Conservation (phyloP, 202 grass and related monocot species). For the Dendrocalamus latiflorus region DNA sequence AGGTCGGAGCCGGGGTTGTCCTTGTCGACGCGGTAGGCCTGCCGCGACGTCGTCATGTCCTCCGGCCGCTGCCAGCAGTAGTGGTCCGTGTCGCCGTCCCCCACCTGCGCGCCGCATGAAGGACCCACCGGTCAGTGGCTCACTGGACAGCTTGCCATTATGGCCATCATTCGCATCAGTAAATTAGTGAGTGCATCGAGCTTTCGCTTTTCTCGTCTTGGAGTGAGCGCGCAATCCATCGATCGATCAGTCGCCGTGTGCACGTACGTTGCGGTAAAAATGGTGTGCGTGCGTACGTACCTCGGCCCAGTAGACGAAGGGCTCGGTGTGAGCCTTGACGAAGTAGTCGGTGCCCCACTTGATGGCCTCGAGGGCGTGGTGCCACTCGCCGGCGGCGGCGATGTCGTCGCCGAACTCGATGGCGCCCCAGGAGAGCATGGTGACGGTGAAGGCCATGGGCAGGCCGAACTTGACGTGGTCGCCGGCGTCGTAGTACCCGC, state of each 20-base stretch:
- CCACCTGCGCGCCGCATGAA: conserved; percentile 66
- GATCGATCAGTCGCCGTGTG: too few relatives aligned
- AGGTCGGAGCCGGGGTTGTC: conserved; percentile 85
- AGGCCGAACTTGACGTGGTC: conserved; percentile 97
- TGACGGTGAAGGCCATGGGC: conserved; percentile 95
- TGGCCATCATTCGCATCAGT: too few relatives aligned
- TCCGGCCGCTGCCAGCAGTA: conserved; percentile 99
- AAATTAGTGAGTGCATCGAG: too few relatives aligned
- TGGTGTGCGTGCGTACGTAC: too few relatives aligned
- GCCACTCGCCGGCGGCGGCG: conserved; percentile 52
- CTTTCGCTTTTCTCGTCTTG: too few relatives aligned
- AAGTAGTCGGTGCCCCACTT: conserved; percentile 98
- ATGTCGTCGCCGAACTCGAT: conserved; percentile 69
- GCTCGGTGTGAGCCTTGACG: conserved; percentile 85
- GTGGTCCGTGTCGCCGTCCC: conserved; percentile 90
- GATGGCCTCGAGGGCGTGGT: conserved; percentile 65
- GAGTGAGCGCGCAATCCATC: too few relatives aligned
- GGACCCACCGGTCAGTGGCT: too few relatives aligned
- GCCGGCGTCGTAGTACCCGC: conserved; percentile 86
- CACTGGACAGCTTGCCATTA: too few relatives aligned
- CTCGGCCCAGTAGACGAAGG: conserved; percentile 88
- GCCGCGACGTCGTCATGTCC: conserved; percentile 97
- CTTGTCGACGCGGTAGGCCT: conserved; percentile 80
- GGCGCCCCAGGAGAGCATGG: conserved; percentile 82
- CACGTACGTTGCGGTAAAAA: too few relatives aligned